Evolutionary conservation across 1,284 basidiomycete genomes (phyloP), one percentile per base, ranked within the genome.

Genomic region (Boletus semigastroideus): DNA sequence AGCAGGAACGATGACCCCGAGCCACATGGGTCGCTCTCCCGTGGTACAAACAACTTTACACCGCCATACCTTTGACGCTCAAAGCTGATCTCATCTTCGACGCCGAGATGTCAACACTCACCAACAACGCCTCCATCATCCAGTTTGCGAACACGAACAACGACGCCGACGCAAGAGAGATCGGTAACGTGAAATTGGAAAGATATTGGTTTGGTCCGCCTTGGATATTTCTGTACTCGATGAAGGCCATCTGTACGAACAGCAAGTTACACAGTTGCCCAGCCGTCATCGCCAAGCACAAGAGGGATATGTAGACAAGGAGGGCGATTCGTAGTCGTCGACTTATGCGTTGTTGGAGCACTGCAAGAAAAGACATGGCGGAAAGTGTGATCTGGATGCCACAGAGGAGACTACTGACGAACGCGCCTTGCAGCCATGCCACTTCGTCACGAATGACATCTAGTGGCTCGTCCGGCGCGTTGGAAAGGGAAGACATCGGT

Each of bases 361-460:
- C 59, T 0, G 52, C 53, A 14, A 53, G 16, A 31, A 66, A 63
- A 37, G 61, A 62, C 48, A 66, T 48, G 41, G 12, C n/a, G 3
- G 62, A 62, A 13, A 63, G 59, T 5, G 57, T 54, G 39, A 60
- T 51, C 28, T 64, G 62, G 20, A 64, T 31, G 0, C 61, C 61
- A 14, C 54, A 63, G 39, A 64, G 46, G 28, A 66, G 48, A 31
- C 48, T 55, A 39, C 62, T 51, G 28, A 66, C 17, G 36, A 66
- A 54, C 5, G 64, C 62, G 28, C 61, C 63, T 45, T 63, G 64
- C 11, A 63, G 59, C 64, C 61, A 63, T 25, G 59, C n/a, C 5
- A 57, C 41, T 36, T 65, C 61, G 19, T 51, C 53, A 16, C 1
- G 10, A 17, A 54, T 51, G 22, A 41, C 5, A 25, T 53, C 0